phyloP scores from a whole-genome alignment of 1,139 yeast species.

The Debaryomyces udenii region DNA sequence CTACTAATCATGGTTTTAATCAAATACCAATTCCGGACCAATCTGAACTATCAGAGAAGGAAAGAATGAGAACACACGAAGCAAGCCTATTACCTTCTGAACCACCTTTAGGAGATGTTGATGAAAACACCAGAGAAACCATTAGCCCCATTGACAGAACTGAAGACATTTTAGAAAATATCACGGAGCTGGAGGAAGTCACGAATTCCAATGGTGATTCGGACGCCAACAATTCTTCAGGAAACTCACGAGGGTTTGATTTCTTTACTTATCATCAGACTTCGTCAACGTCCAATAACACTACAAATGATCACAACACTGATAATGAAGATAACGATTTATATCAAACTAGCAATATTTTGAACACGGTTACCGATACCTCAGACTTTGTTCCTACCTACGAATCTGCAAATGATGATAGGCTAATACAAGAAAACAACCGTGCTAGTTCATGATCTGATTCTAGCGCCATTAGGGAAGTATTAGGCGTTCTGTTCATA shows the following conservation, averaged over 20 bases:
- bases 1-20: constrained; percentile 11
- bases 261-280: constrained; percentile 19
- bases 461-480: no score
- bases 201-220: neutral
- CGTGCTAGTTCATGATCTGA: neutral
- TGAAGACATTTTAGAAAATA: constrained; percentile 8
- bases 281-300: constrained; percentile 10
- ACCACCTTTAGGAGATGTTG: constrained; percentile 43
- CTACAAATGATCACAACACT: constrained; percentile 10
- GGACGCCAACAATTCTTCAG: constrained; percentile 3
- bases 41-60: constrained; percentile 51
- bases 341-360: constrained; percentile 9
- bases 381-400: constrained; percentile 46
- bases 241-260: constrained; percentile 14
- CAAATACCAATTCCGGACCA: constrained; percentile 23
- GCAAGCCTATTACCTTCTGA: constrained; percentile 64
- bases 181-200: constrained; percentile 9
- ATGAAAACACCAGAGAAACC: constrained; percentile 23
- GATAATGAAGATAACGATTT: constrained; percentile 17
- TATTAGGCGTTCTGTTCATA: neutral
- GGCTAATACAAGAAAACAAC: constrained; percentile 16
- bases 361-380: constrained; percentile 20
- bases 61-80: constrained; percentile 54
- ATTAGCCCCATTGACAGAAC: constrained; percentile 5
- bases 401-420: constrained; percentile 33